phyloP scores from a whole-genome alignment of 2,329 filamentous ascomycete species.

The Emmonsiellopsis sp. region DNA sequence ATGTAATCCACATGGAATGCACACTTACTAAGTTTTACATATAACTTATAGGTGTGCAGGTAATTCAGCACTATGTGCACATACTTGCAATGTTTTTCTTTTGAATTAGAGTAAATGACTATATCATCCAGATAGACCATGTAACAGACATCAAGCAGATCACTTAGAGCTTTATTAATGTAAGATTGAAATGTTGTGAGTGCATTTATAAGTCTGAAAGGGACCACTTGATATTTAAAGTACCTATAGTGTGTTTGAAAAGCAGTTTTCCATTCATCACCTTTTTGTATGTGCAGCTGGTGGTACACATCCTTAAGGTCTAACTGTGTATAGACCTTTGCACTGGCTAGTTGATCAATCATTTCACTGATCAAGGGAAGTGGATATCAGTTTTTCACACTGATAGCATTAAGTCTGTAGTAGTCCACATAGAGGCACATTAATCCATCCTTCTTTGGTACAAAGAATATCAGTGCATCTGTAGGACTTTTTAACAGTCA shows the following conservation, averaged over 20 bases:
- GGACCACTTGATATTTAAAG: slow-evolving; percentile 1
- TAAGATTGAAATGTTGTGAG: neutral
- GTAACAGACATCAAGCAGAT: neutral
- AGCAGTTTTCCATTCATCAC: neutral
- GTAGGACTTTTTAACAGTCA: neutral
- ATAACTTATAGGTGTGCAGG: slow-evolving; percentile 3
- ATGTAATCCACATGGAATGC: slow-evolving; percentile 6
- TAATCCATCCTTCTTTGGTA: neutral
- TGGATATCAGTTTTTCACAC: slow-evolving; percentile 17
- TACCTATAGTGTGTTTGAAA: neutral
- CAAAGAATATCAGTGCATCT: neutral
- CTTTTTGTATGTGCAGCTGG: slow-evolving; percentile 12
- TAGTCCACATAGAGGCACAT: slow-evolving; percentile 21
- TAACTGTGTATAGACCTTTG: slow-evolving; percentile 17
- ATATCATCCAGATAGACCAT: slow-evolving; percentile 1
- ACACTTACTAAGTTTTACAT: slow-evolving; percentile 9
- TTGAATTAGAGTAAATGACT: slow-evolving; percentile 1
- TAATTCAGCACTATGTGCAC: slow-evolving; percentile 4
- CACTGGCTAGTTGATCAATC: slow-evolving; percentile 10
- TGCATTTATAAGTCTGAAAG: neutral
- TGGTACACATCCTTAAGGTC: slow-evolving; percentile 15
- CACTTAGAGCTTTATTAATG: neutral
- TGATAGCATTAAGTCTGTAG: slow-evolving; percentile 17
- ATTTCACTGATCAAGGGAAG: slow-evolving; percentile 19
- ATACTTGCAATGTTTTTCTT: slow-evolving; percentile 2